Evolutionary conservation across 116 monocot genomes (phyloP), one percentile per base, ranked within the genome.

Genomic region (Posidonia oceanica): DNA sequence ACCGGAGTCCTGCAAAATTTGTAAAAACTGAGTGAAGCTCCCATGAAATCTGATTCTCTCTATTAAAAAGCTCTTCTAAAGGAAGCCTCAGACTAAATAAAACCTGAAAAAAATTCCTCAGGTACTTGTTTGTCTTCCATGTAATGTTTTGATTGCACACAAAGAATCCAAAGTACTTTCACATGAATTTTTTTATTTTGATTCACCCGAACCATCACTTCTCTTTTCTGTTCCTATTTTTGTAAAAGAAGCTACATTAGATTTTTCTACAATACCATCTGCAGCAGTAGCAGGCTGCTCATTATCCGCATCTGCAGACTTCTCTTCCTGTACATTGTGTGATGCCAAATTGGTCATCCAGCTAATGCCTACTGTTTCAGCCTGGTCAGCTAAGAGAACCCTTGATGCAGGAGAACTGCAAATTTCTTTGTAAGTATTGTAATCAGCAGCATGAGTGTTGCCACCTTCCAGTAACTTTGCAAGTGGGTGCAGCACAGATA

Each of bases 321-420:
- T 63, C 38, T 51, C 4, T 10, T 20, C 20, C 18, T 51, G n/a
- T 21, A 20, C 29, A 18, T 54, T 53, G 15, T 20, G 21, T 21
- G 68, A 53, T 14, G 44, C 22, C 36, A 68, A 22, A 54, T 67
- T 76, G 15, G 68, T 76, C 59, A 65, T 78, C 80, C 82, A 84
- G 51, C 68, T 76, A 54, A 88, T 81, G 36, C 83, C 85, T 14
- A 79, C 56, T 23, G 86, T 78, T 72, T 86, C 84, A 57, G 98
- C 98, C 70, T 98, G 98, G 21, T 93, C 88, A 1, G 84, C 86
- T 79, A 98, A 88, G 29, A 78, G 52, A 63, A 86, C 64, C 75
- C 83, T 93, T 14, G 87, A 87, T 4, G 20, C 55, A 48, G 83
- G 76, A 36, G 83, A 78, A 38, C 82, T 38, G 67, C 93, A 93